These are phyloP conservation scores for Flaveria trinervia DNA, from an alignment of 129 eudicot species.

Conservation along the genomic window DNA sequence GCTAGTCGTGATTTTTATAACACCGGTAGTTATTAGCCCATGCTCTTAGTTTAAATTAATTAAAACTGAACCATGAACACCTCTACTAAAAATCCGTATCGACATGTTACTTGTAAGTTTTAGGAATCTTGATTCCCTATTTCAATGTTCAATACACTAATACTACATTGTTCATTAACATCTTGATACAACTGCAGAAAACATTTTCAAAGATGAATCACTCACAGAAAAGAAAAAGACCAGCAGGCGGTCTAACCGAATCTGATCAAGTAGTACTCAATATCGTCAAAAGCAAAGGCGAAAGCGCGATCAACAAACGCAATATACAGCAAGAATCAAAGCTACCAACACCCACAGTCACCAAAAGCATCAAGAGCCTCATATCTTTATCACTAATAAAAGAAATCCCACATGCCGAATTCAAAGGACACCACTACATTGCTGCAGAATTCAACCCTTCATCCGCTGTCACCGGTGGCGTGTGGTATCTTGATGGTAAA, in stretches of 20 bases:
- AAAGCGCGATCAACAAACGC: not conserved
- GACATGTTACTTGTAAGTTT: too few relatives aligned
- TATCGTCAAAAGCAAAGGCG: constrained; percentile 11
- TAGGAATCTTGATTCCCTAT: not conserved
- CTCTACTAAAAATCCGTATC: too few relatives aligned
- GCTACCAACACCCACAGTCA: not conserved
- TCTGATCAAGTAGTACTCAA: not conserved
- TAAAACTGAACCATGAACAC: too few relatives aligned
- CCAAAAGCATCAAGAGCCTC: constrained; percentile 22
- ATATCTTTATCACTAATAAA: constrained; percentile 38
- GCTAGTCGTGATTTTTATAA: too few relatives aligned
- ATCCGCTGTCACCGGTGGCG: constrained; percentile 59
- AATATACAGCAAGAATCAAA: constrained; percentile 3
- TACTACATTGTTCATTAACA: not conserved
- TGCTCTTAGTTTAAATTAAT: too few relatives aligned
- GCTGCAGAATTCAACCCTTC: constrained; percentile 59
- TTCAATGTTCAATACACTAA: not conserved
- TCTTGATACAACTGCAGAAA: not conserved
- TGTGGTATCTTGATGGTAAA: constrained; percentile 59
- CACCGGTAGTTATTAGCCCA: too few relatives aligned
- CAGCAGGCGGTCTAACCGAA: not conserved
- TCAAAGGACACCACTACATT: constrained; percentile 45
- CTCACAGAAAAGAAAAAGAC: not conserved
- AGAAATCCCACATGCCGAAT: constrained; percentile 42
- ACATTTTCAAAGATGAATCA: not conserved